phyloP scores from a whole-genome alignment of 2,329 filamentous ascomycete species.

The Aspergillus bombycis region DNA sequence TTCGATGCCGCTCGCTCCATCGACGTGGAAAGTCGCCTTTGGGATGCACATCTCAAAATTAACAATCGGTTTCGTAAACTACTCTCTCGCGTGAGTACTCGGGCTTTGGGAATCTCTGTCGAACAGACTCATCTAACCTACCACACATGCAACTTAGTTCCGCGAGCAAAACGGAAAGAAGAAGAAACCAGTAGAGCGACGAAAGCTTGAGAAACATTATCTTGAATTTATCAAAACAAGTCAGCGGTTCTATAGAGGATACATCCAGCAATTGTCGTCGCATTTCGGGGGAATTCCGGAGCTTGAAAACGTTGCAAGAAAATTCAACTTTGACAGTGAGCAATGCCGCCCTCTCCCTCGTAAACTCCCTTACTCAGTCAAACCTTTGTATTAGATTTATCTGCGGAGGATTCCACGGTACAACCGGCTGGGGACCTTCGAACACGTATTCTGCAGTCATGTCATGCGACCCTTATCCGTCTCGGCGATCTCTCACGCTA shows the following conservation, averaged over 20 bases:
- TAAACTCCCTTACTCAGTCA: conserved; percentile 11
- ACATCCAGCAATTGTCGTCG: conserved; percentile 74
- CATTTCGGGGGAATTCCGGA: conserved; percentile 61
- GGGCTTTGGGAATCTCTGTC: background rate
- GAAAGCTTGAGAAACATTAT: conserved; percentile 82
- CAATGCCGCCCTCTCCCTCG: conserved; percentile 16
- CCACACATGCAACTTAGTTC: conserved; percentile 41
- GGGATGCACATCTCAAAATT: conserved; percentile 76
- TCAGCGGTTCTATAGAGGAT: conserved; percentile 85
- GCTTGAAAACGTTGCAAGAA: conserved; percentile 59
- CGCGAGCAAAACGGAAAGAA: conserved; percentile 55
- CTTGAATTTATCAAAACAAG: conserved; percentile 82
- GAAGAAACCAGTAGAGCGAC: conserved; percentile 63
- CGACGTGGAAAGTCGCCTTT: conserved; percentile 73
- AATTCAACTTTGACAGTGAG: conserved; percentile 54
- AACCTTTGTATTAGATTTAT: conserved; percentile 39
- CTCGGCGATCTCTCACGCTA: conserved; percentile 91
- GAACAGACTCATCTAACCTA: conserved; percentile 8
- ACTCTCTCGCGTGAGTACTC: conserved; percentile 56
- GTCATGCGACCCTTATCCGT: conserved; percentile 80
- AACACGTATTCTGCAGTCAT: conserved; percentile 69
- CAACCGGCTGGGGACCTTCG: conserved; percentile 56
- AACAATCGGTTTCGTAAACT: conserved; percentile 77
- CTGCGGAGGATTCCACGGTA: conserved; percentile 46
- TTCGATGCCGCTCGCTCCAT: conserved; percentile 49